Evolutionary conservation across 441 rosid species (phyloP), one percentile per base, ranked within the genome.

Genomic region (Geranium incanum): DNA sequence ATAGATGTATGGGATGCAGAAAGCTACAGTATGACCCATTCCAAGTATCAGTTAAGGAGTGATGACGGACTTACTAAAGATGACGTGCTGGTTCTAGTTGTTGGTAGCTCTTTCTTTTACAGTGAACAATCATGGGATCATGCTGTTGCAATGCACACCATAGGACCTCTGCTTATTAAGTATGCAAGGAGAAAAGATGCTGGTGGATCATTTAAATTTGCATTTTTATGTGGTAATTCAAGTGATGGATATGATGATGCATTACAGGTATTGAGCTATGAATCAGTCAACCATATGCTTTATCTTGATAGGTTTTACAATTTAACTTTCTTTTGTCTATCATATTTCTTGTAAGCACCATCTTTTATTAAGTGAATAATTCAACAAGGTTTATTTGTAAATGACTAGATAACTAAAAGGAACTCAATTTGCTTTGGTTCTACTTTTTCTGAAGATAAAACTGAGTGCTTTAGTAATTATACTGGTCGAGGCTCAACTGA

Each of bases 1-100:
- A 76, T 84, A 15, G 97, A 95, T 79, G 93, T 90, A 63, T 95
- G 98, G 97, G 89, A 90, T 74, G 95, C 95, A 74, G 96, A 90
- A 83, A 85, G 80, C 77, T 95, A 84, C 74, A 72, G 78, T 68
- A 87, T 79, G 78, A 79, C 80, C 67, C 87, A 87, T 75, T 74
- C 78, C 78, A 95, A 85, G 81, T 78, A 81, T 81, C 86, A 81
- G 36, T 63, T 88, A 72, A 86, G 98, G 80, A 80, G 79, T 76
- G 76, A 71, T 60, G 77, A 86, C 77, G 97, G 88, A 70, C 83
- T 85, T 76, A 77, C 69, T 33, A 71, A 76, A 78, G 88, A 87
- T 77, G 96, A 95, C 78, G 73, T 90, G 83, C 77, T 95, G 79
- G 87, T 90, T 80, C 66, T 87, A 76, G 90, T 92, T 77, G 86